A percentile compares a stretch with the other conserved stretches of the same genome.
Evolutionary conservation across 768 basidiomycete species (phyloP).

Genomic region (Xerocomus potaroensis): DNA sequence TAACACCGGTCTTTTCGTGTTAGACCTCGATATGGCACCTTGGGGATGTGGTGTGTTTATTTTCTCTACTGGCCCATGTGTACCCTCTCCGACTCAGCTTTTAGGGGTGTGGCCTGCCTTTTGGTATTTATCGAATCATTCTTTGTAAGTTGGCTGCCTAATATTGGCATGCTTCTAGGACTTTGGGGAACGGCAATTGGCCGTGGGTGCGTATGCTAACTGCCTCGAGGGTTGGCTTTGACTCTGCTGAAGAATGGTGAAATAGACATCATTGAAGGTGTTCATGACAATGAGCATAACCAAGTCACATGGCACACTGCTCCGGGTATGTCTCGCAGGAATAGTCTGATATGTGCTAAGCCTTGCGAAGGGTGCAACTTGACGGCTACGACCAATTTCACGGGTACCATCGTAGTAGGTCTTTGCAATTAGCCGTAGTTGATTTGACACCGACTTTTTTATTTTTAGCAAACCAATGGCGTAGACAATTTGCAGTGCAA

Average conservation of each 20-base stretch:
- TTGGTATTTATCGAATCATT: constrained; percentile 42
- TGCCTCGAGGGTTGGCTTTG: constrained; percentile 1
- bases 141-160: not conserved
- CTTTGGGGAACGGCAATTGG: constrained; percentile 52
- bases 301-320: constrained; percentile 80
- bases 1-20: constrained; percentile 76
- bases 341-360: not conserved
- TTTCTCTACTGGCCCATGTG: not conserved
- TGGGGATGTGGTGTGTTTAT: constrained; percentile 71
- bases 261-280: constrained; percentile 82
- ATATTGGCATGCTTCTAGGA: constrained; percentile 19
- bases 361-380: constrained; percentile 49
- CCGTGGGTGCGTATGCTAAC: constrained; percentile 46
- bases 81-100: constrained; percentile 3
- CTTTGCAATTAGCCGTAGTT: not conserved
- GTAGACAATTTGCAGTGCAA: constrained; percentile 53
- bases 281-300: constrained; percentile 80
- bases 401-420: constrained; percentile 61
- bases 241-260: constrained; percentile 55
- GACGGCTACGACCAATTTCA: constrained; percentile 50
- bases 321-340: constrained; percentile 39
- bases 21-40: constrained; percentile 80
- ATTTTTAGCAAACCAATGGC: constrained; percentile 47
- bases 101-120: constrained; percentile 81
- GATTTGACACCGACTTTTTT: constrained; percentile 2